phyloP scores from a whole-genome alignment of 345 rosid species.

The Linum usitatissimum region DNA sequence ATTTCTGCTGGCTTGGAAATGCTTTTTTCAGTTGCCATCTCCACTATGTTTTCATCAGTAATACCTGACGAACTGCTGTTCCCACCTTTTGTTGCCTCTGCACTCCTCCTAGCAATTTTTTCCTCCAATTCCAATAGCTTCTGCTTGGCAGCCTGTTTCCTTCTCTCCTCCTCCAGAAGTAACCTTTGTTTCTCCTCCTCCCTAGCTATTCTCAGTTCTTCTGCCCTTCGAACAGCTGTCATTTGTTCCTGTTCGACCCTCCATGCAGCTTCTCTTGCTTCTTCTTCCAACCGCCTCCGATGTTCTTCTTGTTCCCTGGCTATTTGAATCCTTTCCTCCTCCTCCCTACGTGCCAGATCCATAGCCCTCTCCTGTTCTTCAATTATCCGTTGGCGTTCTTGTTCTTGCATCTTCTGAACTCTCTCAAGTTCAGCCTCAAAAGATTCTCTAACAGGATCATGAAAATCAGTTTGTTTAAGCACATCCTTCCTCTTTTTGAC shows the following conservation, averaged over 20 bases:
- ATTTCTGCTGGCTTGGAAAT: conserved; percentile 29
- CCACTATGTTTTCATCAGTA: conserved; percentile 41
- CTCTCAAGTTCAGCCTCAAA: conserved; percentile 99
- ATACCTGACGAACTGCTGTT: conserved; percentile 30
- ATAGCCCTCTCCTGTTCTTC: conserved; percentile 83
- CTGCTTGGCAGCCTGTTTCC: conserved; percentile 90
- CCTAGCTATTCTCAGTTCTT: conserved; percentile 73
- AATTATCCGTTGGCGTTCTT: conserved; percentile 55
- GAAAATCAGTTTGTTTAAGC: conserved; percentile 61
- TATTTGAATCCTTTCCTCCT: conserved; percentile 67
- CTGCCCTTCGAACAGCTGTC: conserved; percentile 64
- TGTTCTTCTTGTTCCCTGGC: conserved; percentile 75
- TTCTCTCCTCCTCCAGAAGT: conserved; percentile 87
- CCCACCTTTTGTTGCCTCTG: conserved; percentile 39
- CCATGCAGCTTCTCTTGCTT: conserved; percentile 79
- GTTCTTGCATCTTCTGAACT: conserved; percentile 95
- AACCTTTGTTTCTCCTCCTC: conserved; percentile 84
- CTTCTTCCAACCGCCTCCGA: conserved; percentile 68
- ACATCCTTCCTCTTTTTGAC: conserved; percentile 76
- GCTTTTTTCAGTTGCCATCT: conserved; percentile 37
- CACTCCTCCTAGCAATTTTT: conserved; percentile 76
- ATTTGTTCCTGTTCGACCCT: conserved; percentile 78
- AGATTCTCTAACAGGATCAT: conserved; percentile 89
- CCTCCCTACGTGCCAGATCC: conserved; percentile 78
- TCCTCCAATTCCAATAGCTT: conserved; percentile 93